phyloP scores from a whole-genome alignment of 106 monocot genomes.

The Dactylorhiza incarnata region DNA sequence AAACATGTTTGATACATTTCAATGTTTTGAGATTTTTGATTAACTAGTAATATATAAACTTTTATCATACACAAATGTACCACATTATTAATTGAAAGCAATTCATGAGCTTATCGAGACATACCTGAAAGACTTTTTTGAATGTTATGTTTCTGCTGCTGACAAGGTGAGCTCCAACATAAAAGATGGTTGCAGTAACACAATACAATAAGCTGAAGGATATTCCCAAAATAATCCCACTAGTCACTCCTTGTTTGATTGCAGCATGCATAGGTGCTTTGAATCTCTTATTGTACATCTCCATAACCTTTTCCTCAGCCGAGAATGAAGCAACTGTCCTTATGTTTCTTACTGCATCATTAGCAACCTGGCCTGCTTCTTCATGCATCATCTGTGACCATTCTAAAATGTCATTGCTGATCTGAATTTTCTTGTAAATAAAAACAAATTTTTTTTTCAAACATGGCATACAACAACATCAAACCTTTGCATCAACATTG shows the following conservation, averaged over 20 bases:
- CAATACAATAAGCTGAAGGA: constrained; percentile 46
- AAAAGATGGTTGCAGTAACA: constrained; percentile 49
- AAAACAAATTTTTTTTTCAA: constrained; percentile 3
- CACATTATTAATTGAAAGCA: background rate
- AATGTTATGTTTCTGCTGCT: constrained; percentile 44
- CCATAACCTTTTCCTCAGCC: constrained; percentile 59
- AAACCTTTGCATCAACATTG: constrained; percentile 54
- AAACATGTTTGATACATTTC: too few species aligned
- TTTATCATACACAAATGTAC: background rate
- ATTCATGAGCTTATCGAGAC: background rate
- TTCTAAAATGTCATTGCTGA: background rate
- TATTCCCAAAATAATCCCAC: constrained; percentile 42
- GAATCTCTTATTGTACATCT: constrained; percentile 51
- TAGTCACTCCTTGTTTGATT: constrained; percentile 41
- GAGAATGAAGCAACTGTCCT: constrained; percentile 59
- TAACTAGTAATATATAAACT: too few species aligned
- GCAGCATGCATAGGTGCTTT: constrained; percentile 40
- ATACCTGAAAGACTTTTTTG: constrained; percentile 45
- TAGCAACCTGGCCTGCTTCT: constrained; percentile 63
- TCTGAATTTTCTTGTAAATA: background rate
- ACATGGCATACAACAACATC: background rate
- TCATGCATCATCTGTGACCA: constrained; percentile 53
- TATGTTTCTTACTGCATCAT: constrained; percentile 60
- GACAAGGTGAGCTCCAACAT: constrained; percentile 53
- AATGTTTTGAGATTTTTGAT: too few species aligned